Conservation (phyloP, 1,284 basidiomycete species). For the Tetrapyrgos nigripes region DNA sequence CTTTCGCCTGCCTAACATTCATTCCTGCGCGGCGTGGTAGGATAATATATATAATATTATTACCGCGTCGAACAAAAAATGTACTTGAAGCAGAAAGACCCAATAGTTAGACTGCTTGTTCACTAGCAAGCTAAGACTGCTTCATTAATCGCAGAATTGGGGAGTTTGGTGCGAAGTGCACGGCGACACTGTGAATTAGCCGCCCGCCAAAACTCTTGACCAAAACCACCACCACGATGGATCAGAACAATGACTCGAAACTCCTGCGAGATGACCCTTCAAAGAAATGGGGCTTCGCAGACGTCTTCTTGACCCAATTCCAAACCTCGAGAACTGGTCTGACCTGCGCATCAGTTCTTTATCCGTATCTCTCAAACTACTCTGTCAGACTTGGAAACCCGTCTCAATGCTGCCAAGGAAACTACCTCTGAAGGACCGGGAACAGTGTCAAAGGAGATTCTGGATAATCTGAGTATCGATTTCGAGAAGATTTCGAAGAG, state of each 20-base stretch:
- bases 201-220: no score
- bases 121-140: no score
- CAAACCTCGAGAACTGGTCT: slow-evolving; percentile 53
- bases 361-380: slow-evolving; percentile 4
- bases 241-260: neutral
- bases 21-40: no score
- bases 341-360: slow-evolving; percentile 22
- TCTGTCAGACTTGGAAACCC: slow-evolving; percentile 29
- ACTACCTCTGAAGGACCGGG: slow-evolving; percentile 20
- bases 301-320: slow-evolving; percentile 52
- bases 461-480: slow-evolving; percentile 48
- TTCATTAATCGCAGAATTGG: no score
- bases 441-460: slow-evolving; percentile 26
- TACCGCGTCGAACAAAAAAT: no score
- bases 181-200: no score
- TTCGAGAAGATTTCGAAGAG: slow-evolving; percentile 62
- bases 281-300: slow-evolving; percentile 45
- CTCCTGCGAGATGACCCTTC: neutral
- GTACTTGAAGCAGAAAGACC: no score
- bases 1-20: no score
- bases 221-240: neutral
- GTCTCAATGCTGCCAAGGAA: slow-evolving; percentile 38
- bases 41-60: no score
- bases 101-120: no score
- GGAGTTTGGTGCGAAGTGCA: no score